These are phyloP conservation scores for Stephanodiscus triporus DNA, from an alignment of 108 stramenopile species.

Conservation along the genomic window DNA sequence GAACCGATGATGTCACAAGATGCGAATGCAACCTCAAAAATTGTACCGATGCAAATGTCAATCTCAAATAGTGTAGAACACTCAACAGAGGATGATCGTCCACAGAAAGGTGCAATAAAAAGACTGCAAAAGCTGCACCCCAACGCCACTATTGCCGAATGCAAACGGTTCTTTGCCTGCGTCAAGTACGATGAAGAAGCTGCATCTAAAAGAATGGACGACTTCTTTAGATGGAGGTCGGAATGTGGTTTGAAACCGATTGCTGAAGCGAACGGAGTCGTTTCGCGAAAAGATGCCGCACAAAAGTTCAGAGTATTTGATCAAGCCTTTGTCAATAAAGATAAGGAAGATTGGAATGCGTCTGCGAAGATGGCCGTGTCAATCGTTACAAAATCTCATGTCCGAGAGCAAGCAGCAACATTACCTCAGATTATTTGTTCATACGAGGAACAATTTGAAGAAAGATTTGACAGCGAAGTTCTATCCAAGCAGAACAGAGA, in stretches of 20 bases:
- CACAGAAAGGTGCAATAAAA: constrained; percentile 14
- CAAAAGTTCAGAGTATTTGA: constrained; percentile 13
- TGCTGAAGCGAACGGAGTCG: constrained; percentile 20
- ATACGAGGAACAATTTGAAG: constrained; percentile 16
- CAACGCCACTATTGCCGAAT: constrained; percentile 41
- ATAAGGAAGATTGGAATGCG: constrained; percentile 33
- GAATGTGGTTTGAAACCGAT: constrained; percentile 34
- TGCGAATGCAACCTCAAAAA: background rate
- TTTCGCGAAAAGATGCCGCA: too few species aligned
- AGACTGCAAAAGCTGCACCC: constrained; percentile 30
- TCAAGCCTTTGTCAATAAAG: constrained; percentile 23
- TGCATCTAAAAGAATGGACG: constrained; percentile 32
- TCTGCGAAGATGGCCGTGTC: constrained; percentile 33
- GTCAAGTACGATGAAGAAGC: constrained; percentile 36
- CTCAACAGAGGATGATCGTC: background rate
- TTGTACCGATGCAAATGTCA: background rate
- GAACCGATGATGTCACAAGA: background rate
- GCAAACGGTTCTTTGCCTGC: constrained; percentile 33
- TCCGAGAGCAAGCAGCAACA: background rate
- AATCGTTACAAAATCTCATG: constrained; percentile 13
- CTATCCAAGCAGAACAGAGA: background rate
- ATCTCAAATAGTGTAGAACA: background rate
- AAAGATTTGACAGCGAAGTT: background rate
- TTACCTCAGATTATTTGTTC: constrained; percentile 47
- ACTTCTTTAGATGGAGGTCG: constrained; percentile 34